These are phyloP conservation scores for Nicotiana tomentosiformis DNA, from an alignment of 257 asterid genomes.

Conservation along the genomic window DNA sequence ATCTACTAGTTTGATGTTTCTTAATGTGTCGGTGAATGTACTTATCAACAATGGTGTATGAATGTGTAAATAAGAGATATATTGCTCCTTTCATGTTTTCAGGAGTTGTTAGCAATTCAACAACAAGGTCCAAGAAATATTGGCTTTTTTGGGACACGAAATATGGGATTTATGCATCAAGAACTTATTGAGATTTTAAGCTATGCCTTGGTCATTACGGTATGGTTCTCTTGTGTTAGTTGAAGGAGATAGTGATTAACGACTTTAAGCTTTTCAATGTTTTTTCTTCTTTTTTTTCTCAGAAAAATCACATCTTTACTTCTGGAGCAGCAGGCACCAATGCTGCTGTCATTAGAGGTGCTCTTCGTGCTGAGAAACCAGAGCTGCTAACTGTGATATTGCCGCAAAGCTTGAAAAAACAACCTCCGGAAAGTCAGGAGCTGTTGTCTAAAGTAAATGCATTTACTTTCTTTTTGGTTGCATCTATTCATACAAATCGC, in stretches of 20 bases:
- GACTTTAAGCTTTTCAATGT: background rate
- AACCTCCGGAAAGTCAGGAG: slow-evolving; percentile 96
- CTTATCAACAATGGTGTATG: background rate
- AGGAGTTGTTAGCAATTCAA: slow-evolving; percentile 97
- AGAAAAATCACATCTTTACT: slow-evolving; percentile 95
- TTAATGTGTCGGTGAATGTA: background rate
- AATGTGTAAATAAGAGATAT: background rate
- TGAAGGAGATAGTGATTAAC: background rate
- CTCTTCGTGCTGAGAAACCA: slow-evolving; percentile 96
- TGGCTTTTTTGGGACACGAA: slow-evolving; percentile 96
- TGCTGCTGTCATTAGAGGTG: slow-evolving; percentile 99
- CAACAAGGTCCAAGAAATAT: slow-evolving; percentile 95
- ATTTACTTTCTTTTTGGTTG: background rate
- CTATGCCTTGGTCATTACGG: slow-evolving; percentile 97
- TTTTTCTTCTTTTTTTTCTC: slow-evolving; percentile 13
- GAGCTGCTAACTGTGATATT: slow-evolving; percentile 90
- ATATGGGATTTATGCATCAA: slow-evolving; percentile 99
- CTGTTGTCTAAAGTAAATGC: slow-evolving; percentile 78
- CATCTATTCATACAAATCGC: background rate
- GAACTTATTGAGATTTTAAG: slow-evolving; percentile 96
- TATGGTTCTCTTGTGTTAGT: slow-evolving; percentile 18
- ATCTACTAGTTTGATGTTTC: background rate
- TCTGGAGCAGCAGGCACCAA: slow-evolving; percentile 99
- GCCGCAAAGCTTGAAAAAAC: slow-evolving; percentile 91
- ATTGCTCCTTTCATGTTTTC: slow-evolving; percentile 5